Evolutionary conservation across 1,284 basidiomycete genomes (phyloP).

Genomic region (Leccinum ponderosum): DNA sequence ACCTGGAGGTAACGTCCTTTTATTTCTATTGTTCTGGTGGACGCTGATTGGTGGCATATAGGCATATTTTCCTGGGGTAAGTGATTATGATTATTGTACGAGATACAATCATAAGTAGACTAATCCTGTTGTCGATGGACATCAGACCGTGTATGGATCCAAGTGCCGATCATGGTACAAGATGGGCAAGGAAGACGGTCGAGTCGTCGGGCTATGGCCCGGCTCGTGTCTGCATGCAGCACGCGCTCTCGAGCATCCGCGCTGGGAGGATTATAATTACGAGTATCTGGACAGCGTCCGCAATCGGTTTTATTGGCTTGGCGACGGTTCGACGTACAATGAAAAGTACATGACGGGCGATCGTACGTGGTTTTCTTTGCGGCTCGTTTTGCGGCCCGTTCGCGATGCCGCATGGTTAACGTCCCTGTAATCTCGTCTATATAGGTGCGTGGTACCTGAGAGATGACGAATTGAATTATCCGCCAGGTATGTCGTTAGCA

Average conservation of each 20-base stretch:
- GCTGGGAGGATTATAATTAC: slow-evolving; percentile 68
- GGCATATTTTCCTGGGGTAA: slow-evolving; percentile 51
- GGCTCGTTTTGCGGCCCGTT: neutral
- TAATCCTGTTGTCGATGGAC: too few relatives aligned
- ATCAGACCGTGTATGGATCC: slow-evolving; percentile 57
- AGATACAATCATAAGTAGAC: slow-evolving; percentile 21
- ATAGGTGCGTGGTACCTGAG: slow-evolving; percentile 54
- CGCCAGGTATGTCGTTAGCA: slow-evolving; percentile 10
- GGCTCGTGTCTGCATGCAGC: slow-evolving; percentile 57
- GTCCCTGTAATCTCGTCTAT: neutral
- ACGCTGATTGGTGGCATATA: slow-evolving; percentile 17
- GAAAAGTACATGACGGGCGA: slow-evolving; percentile 46
- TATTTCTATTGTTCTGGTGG: neutral
- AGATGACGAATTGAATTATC: slow-evolving; percentile 40
- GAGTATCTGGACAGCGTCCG: slow-evolving; percentile 42
- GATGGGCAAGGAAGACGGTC: slow-evolving; percentile 55
- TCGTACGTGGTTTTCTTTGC: slow-evolving; percentile 38
- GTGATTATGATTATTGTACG: neutral
- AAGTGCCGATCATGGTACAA: slow-evolving; percentile 47
- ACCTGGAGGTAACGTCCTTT: slow-evolving; percentile 41
- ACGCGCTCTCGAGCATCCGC: slow-evolving; percentile 49
- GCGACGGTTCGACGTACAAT: slow-evolving; percentile 51
- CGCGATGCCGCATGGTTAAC: neutral
- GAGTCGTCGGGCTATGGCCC: slow-evolving; percentile 60
- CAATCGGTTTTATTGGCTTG: slow-evolving; percentile 60